Percentiles rank a stretch among this genome's conserved stretches.
Evolutionary conservation across 78 protist species (phyloP).

Genomic region (Anaeramoeba flamelloides): DNA sequence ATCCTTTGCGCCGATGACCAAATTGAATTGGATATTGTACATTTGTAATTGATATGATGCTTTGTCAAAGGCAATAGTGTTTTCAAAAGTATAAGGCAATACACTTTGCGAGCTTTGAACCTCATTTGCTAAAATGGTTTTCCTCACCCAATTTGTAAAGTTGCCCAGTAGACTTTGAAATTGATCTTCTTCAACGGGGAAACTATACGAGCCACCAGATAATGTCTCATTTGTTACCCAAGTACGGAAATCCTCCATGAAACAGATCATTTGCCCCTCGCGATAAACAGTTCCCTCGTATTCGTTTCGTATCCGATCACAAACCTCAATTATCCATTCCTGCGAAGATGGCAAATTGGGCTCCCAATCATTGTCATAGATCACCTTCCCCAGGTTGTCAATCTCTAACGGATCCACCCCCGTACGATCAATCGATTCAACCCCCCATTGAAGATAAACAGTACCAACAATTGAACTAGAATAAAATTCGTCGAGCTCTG

Average conservation of each 20-base stretch:
- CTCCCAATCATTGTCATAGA: background rate
- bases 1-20: background rate
- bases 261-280: background rate
- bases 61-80: background rate
- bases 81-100: background rate
- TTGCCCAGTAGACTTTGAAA: no score
- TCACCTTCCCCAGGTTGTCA: background rate
- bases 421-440: background rate
- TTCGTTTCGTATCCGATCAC: background rate
- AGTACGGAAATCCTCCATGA: background rate
- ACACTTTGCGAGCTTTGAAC: no score
- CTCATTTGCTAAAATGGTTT: no score
- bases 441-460: background rate
- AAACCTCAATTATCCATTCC: background rate
- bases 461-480: no score
- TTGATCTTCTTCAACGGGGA: background rate
- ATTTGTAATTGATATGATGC: background rate
- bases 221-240: background rate
- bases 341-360: background rate
- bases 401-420: background rate
- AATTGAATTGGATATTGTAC: background rate
- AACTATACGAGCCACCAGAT: background rate
- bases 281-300: background rate
- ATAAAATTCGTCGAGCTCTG: no score
- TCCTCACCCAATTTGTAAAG: no score